Evolutionary conservation across 345 rosid species (phyloP).

Genomic region (Eucalyptus cladocalyx): DNA sequence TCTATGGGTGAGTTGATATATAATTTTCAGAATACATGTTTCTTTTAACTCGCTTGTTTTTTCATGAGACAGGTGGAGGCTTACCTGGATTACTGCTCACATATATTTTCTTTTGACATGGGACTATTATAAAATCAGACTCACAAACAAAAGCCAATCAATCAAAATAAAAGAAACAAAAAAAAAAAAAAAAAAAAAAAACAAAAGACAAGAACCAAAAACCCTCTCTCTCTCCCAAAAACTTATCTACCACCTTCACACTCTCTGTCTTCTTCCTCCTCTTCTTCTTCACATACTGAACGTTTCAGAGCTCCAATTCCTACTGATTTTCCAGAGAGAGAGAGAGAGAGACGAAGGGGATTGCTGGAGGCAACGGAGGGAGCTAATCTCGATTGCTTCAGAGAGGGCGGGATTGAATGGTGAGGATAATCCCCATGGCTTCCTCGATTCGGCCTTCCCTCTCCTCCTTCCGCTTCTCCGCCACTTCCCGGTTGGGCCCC

Average conservation of each 20-base stretch:
- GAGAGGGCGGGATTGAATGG: constrained; percentile 14
- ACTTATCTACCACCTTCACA: background rate
- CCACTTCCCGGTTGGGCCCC: constrained; percentile 7
- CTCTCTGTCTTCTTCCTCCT: background rate
- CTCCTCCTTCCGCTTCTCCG: constrained; percentile 26
- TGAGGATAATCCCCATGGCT: constrained; percentile 68
- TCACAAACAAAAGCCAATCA: background rate
- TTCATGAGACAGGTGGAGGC: background rate
- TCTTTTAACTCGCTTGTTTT: background rate
- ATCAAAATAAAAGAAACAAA: background rate
- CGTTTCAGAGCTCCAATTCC: background rate
- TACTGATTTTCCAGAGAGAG: background rate
- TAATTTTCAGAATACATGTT: background rate
- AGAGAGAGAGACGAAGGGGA: background rate
- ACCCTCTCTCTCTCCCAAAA: background rate
- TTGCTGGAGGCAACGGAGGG: background rate
- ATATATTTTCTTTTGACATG: background rate
- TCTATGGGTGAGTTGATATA: rapidly evolving
- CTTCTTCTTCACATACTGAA: background rate
- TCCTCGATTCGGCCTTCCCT: constrained; percentile 73
- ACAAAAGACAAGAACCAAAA: background rate
- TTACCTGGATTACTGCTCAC: background rate
- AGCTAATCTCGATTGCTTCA: background rate
- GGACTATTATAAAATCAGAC: background rate
- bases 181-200: too few relatives aligned